Conservation (phyloP, 2,329 filamentous ascomycete species). For the Sporothrix mexicana region DNA sequence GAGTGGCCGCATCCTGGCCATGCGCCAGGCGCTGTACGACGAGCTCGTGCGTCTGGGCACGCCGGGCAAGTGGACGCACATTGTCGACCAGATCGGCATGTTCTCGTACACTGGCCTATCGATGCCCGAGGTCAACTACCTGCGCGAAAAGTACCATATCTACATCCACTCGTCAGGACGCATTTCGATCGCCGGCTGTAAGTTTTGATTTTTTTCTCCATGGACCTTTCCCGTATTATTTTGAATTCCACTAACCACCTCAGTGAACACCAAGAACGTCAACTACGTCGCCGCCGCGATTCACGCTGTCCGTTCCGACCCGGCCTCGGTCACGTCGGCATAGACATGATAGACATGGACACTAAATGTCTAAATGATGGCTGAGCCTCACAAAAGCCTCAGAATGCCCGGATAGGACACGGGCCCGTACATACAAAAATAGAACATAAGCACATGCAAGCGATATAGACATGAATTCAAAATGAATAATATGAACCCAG, state of each 20-base stretch:
- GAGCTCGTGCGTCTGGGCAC: constrained; percentile 86
- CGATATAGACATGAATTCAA: constrained; percentile 8
- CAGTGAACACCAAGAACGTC: constrained; percentile 84
- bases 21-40: constrained; percentile 77
- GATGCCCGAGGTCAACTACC: constrained; percentile 73
- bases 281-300: constrained; percentile 92
- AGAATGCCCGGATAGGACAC: neutral
- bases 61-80: constrained; percentile 93
- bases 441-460: constrained; percentile 11
- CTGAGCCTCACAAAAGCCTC: too few relatives aligned
- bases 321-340: neutral
- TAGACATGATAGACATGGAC: neutral
- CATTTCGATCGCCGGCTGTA: constrained; percentile 88
- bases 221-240: neutral
- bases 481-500: too few relatives aligned
- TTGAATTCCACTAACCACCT: neutral
- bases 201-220: neutral
- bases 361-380: too few relatives aligned
- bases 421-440: constrained; percentile 11
- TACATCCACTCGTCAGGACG: constrained; percentile 98
- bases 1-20: constrained; percentile 91
- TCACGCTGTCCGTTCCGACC: constrained; percentile 65
- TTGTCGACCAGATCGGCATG: constrained; percentile 99
- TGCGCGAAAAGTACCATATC: constrained; percentile 73
- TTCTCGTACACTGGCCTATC: constrained; percentile 89